A percentile compares a stretch with the other conserved stretches of the same genome.
Evolutionary conservation across 2,329 filamentous ascomycete species (phyloP).

Genomic region (Phoma herbarum): DNA sequence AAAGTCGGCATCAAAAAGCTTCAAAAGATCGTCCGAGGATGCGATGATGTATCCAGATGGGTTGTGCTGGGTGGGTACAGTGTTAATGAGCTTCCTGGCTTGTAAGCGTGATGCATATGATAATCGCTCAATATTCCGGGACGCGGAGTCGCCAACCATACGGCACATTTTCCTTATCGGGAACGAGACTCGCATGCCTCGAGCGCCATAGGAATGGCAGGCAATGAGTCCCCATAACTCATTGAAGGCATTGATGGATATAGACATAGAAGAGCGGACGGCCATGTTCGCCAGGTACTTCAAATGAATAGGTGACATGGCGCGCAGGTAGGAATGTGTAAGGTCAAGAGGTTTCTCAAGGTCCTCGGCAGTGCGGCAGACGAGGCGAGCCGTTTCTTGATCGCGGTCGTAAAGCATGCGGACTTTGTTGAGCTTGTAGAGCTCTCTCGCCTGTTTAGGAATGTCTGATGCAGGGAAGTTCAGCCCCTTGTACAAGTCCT

Average conservation of each 20-base stretch:
- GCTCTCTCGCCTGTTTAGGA: slow-evolving; percentile 82
- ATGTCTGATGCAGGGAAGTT: slow-evolving; percentile 91
- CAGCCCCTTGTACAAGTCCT: slow-evolving; percentile 85
- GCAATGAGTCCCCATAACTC: slow-evolving; percentile 90
- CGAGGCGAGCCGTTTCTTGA: slow-evolving; percentile 78
- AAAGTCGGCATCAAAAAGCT: slow-evolving; percentile 86
- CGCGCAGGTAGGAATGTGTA: slow-evolving; percentile 83
- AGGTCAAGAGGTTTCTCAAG: slow-evolving; percentile 80
- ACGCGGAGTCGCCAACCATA: slow-evolving; percentile 84
- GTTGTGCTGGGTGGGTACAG: slow-evolving; percentile 79
- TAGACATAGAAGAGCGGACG: slow-evolving; percentile 93
- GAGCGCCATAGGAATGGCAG: slow-evolving; percentile 80
- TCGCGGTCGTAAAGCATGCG: slow-evolving; percentile 87
- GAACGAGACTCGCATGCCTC: slow-evolving; percentile 90
- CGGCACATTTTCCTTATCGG: slow-evolving; percentile 93
- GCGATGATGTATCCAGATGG: slow-evolving; percentile 91
- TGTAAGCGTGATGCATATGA: slow-evolving; percentile 87
- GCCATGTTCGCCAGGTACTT: slow-evolving; percentile 91
- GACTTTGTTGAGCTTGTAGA: slow-evolving; percentile 91
- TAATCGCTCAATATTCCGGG: slow-evolving; percentile 84
- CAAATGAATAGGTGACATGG: slow-evolving; percentile 89
- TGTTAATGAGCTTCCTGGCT: slow-evolving; percentile 87
- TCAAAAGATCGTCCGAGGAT: slow-evolving; percentile 84
- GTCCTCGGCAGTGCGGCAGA: slow-evolving; percentile 79
- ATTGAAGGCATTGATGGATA: slow-evolving; percentile 85